Percentiles rank a stretch among this genome's conserved stretches.
Conservation (phyloP, 768 basidiomycete genomes). For the Kwoniella dendrophila region DNA sequence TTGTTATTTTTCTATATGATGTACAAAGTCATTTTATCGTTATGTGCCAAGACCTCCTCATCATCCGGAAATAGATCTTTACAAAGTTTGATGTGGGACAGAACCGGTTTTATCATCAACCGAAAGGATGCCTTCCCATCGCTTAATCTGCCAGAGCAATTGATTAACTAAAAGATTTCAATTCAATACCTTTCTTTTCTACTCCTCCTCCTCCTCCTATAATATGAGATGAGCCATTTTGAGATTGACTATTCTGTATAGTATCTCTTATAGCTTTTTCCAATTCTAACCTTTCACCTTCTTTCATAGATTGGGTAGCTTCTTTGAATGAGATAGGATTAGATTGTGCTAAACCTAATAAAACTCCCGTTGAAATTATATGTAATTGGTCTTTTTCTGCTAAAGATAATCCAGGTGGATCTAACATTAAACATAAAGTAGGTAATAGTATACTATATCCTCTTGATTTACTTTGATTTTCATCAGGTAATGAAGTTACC, state of each 20-base stretch:
- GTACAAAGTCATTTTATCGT: too few species aligned
- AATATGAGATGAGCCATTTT: not conserved
- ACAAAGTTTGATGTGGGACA: too few species aligned
- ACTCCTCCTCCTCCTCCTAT: not conserved
- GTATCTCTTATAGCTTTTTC: slow-evolving; percentile 79
- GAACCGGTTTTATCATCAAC: too few species aligned
- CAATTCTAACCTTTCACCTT: slow-evolving; percentile 64
- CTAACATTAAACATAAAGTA: slow-evolving; percentile 70
- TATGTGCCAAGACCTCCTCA: too few species aligned
- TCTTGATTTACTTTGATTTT: slow-evolving; percentile 63
- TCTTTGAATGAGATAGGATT: slow-evolving; percentile 82
- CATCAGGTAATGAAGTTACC: slow-evolving; percentile 63
- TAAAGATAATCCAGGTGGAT: slow-evolving; percentile 59
- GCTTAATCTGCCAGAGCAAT: too few species aligned
- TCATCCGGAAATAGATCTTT: too few species aligned
- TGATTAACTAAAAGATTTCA: slow-evolving; percentile 45
- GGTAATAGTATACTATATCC: slow-evolving; percentile 74
- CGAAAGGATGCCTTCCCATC: too few species aligned
- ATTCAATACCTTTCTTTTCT: slow-evolving; percentile 43
- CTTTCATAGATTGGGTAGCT: slow-evolving; percentile 70
- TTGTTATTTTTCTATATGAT: too few species aligned
- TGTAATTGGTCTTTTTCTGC: slow-evolving; percentile 57
- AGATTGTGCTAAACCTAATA: slow-evolving; percentile 71
- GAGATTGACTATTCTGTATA: slow-evolving; percentile 54
- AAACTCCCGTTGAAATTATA: slow-evolving; percentile 65